Conservation (phyloP, 495 filamentous ascomycete species). For the Copromyces sp. region DNA sequence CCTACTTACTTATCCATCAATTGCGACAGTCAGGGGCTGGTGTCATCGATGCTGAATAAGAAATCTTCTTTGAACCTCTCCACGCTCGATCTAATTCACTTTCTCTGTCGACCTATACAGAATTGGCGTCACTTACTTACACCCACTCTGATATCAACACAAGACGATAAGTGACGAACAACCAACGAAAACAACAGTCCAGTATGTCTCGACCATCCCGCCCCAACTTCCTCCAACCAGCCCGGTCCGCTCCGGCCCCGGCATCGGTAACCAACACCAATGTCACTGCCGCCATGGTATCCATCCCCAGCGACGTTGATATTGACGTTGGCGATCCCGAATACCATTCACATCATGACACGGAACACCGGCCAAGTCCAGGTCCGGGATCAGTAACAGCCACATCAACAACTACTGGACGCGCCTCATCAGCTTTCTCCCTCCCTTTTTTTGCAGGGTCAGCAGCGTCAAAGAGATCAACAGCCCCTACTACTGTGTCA, state of each 20-base stretch:
- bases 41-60: neutral
- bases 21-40: neutral
- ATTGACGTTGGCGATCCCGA: neutral
- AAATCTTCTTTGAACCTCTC: neutral
- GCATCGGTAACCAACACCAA: conserved; percentile 7
- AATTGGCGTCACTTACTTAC: neutral
- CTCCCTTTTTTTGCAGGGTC: neutral
- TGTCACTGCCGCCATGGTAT: neutral
- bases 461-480: neutral
- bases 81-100: neutral
- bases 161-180: neutral
- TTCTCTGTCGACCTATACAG: neutral
- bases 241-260: conserved; percentile 1
- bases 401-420: neutral
- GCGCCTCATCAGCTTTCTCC: neutral
- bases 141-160: neutral
- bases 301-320: neutral
- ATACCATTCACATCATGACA: neutral
- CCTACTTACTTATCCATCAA: neutral
- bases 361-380: neutral
- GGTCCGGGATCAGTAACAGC: neutral
- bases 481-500: neutral
- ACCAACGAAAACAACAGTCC: neutral
- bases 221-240: neutral
- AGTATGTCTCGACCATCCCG: neutral